Base-by-base conservation (phyloP, 2,329 filamentous ascomycete genomes). In the Talaromyces sp. region DNA sequence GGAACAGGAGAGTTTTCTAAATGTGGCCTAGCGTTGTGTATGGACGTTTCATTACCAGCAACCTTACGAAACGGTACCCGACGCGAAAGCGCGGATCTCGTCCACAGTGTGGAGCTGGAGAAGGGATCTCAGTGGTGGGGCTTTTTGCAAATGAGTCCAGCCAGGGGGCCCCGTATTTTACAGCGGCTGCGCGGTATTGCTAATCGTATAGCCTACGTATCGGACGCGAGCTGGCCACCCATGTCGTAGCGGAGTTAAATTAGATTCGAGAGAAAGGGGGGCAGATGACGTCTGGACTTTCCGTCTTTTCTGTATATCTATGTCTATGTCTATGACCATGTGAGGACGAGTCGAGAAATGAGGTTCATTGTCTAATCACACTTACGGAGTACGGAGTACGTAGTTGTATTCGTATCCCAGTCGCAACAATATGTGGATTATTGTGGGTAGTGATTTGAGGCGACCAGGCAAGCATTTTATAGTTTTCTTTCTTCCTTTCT, bases 81-180 rank as follows among this genome's bases (percentile, higher is more conserved):
- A 32, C 50, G 59, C 41, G 59, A 57, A 53, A 48, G 32, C 53
- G 59, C 59, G 59, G 59, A 57, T 60, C 59, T 60, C 50, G 43
- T 46, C 43, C n/a, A 46, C 8, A 21, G 43, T 46, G 41, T 46
- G 43, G 43, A 46, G 43, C 21, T 43, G 41, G 41, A n/a, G n/a
- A n/a, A 19, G n/a, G 41, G 41, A 43, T 43, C 41, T 21, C 41
- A 17, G 12, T 5, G 6, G 41, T 43, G 41, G 41, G 19, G 17
- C 41, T n/a, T n/a, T n/a, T 19, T 43, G 41, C 41, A 2, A 46
- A n/a, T n/a, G 43, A 46, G 43, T 21, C 43, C 43, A 46, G 19
- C 43, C 43, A 46, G 43, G 43, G 43, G 43, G 43, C 19, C 19
- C 43, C 43, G 43, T 46, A 46, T 24, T 46, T 46, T 46, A 46